Percentiles rank a stretch among this genome's conserved stretches.
Conservation (phyloP, 2,329 filamentous ascomycete species). For the Beauveria asiatica region DNA sequence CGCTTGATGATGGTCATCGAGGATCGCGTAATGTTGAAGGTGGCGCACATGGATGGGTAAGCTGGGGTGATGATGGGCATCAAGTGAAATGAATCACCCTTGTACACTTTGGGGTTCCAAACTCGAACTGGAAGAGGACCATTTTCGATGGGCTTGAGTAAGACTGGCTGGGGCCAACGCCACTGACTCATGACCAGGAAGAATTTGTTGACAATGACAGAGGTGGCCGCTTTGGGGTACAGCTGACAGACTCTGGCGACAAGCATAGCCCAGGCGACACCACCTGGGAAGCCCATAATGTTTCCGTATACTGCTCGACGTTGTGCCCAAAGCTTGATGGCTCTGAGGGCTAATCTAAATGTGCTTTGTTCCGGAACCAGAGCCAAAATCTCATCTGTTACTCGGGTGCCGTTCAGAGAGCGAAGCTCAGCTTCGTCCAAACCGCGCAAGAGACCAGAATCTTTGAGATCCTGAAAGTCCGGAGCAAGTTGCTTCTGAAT, state of each 20-base stretch:
- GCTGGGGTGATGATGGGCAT: slow-evolving; percentile 99
- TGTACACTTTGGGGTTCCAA: slow-evolving; percentile 89
- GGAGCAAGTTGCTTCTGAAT: slow-evolving; percentile 60
- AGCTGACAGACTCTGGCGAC: slow-evolving; percentile 93
- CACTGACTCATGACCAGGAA: slow-evolving; percentile 86
- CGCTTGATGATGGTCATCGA: slow-evolving; percentile 76
- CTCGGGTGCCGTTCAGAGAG: slow-evolving; percentile 86
- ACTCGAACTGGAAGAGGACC: slow-evolving; percentile 73
- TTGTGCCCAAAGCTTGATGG: slow-evolving; percentile 95
- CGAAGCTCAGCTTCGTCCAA: slow-evolving; percentile 80
- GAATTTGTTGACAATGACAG: slow-evolving; percentile 86
- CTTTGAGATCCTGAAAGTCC: slow-evolving; percentile 62
- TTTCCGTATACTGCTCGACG: slow-evolving; percentile 89
- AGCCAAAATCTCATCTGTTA: slow-evolving; percentile 84
- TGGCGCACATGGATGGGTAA: slow-evolving; percentile 96
- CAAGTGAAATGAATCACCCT: slow-evolving; percentile 72
- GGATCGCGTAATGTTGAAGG: slow-evolving; percentile 84
- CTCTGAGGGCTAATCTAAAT: slow-evolving; percentile 80
- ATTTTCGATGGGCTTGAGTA: slow-evolving; percentile 80
- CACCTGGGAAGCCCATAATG: slow-evolving; percentile 91
- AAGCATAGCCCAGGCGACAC: slow-evolving; percentile 97
- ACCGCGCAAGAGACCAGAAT: slow-evolving; percentile 77
- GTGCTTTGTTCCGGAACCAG: slow-evolving; percentile 84
- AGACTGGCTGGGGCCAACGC: slow-evolving; percentile 90
- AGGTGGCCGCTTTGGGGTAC: slow-evolving; percentile 84